A percentile compares a stretch with the other conserved stretches of the same genome.
phyloP scores from a whole-genome alignment of 352 stramenopile genomes.

The Globisporangium echinulatum region DNA sequence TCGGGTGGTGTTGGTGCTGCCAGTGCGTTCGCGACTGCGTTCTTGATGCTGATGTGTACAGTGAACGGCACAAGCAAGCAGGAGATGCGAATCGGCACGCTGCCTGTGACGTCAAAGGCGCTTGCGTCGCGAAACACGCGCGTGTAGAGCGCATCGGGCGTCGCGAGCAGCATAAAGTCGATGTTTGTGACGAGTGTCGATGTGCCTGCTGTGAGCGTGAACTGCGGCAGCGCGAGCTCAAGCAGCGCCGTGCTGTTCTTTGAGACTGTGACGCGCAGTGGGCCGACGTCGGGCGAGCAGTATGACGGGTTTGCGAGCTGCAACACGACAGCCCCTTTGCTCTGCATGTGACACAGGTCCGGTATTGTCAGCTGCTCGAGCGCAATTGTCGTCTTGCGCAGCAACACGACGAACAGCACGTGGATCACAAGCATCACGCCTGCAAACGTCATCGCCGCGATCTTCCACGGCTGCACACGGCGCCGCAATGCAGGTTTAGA shows the following conservation, averaged over 20 bases:
- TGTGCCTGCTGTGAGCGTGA: slow-evolving; percentile 42
- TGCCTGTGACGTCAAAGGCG: slow-evolving; percentile 39
- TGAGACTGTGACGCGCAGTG: slow-evolving; percentile 41
- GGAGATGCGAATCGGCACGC: slow-evolving; percentile 46
- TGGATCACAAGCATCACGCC: slow-evolving; percentile 38
- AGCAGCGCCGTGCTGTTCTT: slow-evolving; percentile 54
- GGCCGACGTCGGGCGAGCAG: slow-evolving; percentile 52
- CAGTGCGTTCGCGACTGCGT: slow-evolving; percentile 15
- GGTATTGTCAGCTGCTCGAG: slow-evolving; percentile 57
- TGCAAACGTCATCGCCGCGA: slow-evolving; percentile 21
- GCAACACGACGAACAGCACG: slow-evolving; percentile 51
- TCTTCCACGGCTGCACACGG: slow-evolving; percentile 6
- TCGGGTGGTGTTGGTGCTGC: background rate
- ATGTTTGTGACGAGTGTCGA: slow-evolving; percentile 45
- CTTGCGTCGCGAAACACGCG: slow-evolving; percentile 38
- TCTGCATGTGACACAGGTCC: slow-evolving; percentile 58
- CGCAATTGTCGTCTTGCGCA: slow-evolving; percentile 53
- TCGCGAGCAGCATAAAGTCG: slow-evolving; percentile 37
- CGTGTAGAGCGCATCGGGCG: slow-evolving; percentile 36
- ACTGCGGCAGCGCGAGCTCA: slow-evolving; percentile 35
- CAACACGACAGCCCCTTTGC: slow-evolving; percentile 42
- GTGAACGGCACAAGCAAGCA: slow-evolving; percentile 75
- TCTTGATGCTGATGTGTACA: slow-evolving; percentile 49
- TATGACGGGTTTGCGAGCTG: slow-evolving; percentile 75
- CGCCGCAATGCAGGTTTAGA: background rate